Percentiles rank a stretch among this genome's conserved stretches.
phyloP scores from a whole-genome alignment of 208 protist species.

The Trypanosoma boissoni region DNA sequence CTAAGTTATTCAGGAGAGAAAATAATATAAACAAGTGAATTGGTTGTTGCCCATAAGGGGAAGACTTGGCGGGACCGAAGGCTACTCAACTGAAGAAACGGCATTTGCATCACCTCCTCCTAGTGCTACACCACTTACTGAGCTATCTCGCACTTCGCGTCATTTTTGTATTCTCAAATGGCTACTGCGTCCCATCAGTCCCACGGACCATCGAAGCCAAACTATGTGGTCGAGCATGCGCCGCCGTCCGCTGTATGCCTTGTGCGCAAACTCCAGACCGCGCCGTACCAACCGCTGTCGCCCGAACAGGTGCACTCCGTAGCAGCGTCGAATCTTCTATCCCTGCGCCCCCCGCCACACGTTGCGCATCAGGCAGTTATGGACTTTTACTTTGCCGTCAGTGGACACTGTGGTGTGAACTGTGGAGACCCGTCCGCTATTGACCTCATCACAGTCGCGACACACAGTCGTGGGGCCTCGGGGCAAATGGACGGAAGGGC shows the following conservation, averaged over 20 bases:
- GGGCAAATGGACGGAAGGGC: too few relatives aligned
- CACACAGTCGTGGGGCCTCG: too few relatives aligned
- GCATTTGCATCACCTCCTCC: background rate
- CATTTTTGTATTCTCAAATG: conserved; percentile 4
- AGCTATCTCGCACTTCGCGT: background rate
- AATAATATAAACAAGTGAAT: too few relatives aligned
- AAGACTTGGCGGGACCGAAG: too few relatives aligned
- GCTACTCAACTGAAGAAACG: too few relatives aligned
- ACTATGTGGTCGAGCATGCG: conserved; percentile 60
- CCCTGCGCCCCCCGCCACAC: conserved; percentile 50
- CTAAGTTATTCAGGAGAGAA: too few relatives aligned
- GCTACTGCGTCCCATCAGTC: conserved; percentile 11
- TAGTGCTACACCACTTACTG: background rate
- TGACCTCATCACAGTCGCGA: conserved; percentile 12
- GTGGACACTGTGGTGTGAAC: conserved; percentile 61
- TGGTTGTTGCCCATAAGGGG: too few relatives aligned
- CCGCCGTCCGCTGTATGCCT: conserved; percentile 64
- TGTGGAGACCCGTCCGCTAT: conserved; percentile 24
- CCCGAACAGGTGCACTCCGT: conserved; percentile 37
- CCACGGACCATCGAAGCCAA: conserved; percentile 17
- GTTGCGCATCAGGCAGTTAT: conserved; percentile 71
- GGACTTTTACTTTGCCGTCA: conserved; percentile 68
- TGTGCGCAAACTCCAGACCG: conserved; percentile 45
- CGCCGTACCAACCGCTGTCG: conserved; percentile 58
- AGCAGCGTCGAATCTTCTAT: conserved; percentile 54